phyloP scores from a whole-genome alignment of 2,329 filamentous ascomycete species.

The Coniochaeta pulveracea region DNA sequence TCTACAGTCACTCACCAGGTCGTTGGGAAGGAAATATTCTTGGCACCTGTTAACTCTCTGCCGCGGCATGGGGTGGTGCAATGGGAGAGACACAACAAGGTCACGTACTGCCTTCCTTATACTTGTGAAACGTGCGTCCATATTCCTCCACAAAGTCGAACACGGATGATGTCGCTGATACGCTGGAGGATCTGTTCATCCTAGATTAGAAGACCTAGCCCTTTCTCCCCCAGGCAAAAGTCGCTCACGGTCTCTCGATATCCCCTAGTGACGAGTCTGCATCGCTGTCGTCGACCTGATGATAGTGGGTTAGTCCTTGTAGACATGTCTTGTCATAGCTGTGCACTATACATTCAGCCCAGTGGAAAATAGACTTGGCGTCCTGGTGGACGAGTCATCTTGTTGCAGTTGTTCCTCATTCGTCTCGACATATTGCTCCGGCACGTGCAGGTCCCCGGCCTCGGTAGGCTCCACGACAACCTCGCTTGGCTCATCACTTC shows the following conservation, averaged over 20 bases:
- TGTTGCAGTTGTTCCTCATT: too few relatives aligned
- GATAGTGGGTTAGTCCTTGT: too few relatives aligned
- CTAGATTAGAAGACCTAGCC: too few relatives aligned
- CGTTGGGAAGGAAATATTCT: slow-evolving; percentile 2
- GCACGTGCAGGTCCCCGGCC: too few relatives aligned
- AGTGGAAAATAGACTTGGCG: not conserved
- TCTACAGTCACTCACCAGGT: not conserved
- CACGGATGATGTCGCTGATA: slow-evolving; percentile 5
- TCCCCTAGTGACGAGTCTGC: not conserved
- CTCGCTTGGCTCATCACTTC: too few relatives aligned
- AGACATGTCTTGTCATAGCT: too few relatives aligned
- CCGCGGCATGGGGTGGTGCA: not conserved
- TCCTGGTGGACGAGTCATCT: slow-evolving; percentile 1
- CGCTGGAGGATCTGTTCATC: slow-evolving; percentile 3
- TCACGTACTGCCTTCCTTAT: slow-evolving; percentile 4
- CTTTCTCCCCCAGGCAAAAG: not conserved
- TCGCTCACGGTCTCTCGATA: not conserved
- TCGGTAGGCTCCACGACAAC: too few relatives aligned
- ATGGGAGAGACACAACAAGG: too few relatives aligned
- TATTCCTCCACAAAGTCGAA: slow-evolving; percentile 5
- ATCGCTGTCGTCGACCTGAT: slow-evolving; percentile 2
- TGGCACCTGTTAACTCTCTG: not conserved
- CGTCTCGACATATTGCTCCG: too few relatives aligned
- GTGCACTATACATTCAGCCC: not conserved
- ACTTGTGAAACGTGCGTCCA: slow-evolving; percentile 5